phyloP scores from a whole-genome alignment of 2,329 filamentous ascomycete species.

The Xylariales sp. region DNA sequence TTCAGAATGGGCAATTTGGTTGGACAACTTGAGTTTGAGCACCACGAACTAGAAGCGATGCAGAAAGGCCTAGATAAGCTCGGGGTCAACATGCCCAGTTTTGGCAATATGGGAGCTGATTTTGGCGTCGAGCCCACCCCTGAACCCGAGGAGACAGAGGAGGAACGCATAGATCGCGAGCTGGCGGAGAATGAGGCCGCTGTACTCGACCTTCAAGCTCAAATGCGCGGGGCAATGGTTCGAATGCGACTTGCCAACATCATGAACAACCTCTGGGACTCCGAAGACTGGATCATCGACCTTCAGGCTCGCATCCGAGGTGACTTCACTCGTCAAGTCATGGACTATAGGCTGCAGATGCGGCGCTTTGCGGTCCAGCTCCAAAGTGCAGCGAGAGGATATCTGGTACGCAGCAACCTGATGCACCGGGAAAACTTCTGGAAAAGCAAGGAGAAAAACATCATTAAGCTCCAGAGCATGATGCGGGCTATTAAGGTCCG shows the following conservation, averaged over 20 bases:
- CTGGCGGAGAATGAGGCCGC: constrained; percentile 68
- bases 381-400: constrained; percentile 75
- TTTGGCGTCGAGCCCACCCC: constrained; percentile 80
- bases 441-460: constrained; percentile 65
- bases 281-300: constrained; percentile 72
- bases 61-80: constrained; percentile 96
- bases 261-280: constrained; percentile 90
- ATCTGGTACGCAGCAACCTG: constrained; percentile 63
- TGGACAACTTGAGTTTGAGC: constrained; percentile 93
- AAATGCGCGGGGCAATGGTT: constrained; percentile 75
- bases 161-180: constrained; percentile 81
- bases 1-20: constrained; percentile 97
- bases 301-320: constrained; percentile 85
- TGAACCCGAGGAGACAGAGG: constrained; percentile 81
- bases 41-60: constrained; percentile 94
- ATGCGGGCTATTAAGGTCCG: constrained; percentile 65
- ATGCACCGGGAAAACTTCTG: constrained; percentile 61
- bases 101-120: constrained; percentile 93
- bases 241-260: constrained; percentile 71
- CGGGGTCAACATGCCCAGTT: constrained; percentile 93
- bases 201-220: constrained; percentile 79
- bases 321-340: constrained; percentile 80
- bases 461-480: constrained; percentile 79
- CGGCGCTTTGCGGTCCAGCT: constrained; percentile 71
- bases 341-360: constrained; percentile 80